phyloP scores from a whole-genome alignment of 352 stramenopile species.

The Pythium rhizo-oryzae region DNA sequence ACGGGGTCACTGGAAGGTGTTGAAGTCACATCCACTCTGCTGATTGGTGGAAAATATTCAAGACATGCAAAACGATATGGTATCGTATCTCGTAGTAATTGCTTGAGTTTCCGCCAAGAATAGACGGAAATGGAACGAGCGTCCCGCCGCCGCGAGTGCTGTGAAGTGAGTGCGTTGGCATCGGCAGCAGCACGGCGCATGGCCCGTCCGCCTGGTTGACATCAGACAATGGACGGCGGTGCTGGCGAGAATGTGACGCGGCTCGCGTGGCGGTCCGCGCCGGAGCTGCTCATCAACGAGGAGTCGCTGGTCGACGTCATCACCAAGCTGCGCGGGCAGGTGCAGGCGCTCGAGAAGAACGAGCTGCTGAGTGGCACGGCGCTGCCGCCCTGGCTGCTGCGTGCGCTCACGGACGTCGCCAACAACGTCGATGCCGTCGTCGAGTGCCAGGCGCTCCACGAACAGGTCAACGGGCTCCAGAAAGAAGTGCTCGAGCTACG shows the following conservation, averaged over 20 bases:
- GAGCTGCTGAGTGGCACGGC: constrained; percentile 72
- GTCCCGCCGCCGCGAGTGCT: too few relatives aligned
- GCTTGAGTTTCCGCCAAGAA: too few relatives aligned
- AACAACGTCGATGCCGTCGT: constrained; percentile 82
- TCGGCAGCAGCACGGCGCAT: too few relatives aligned
- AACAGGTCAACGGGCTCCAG: constrained; percentile 76
- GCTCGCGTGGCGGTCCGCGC: constrained; percentile 63
- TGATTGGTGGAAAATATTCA: too few relatives aligned
- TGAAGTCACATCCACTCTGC: too few relatives aligned
- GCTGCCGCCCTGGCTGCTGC: constrained; percentile 70
- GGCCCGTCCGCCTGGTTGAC: not conserved
- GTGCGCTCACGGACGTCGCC: constrained; percentile 75
- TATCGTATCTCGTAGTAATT: too few relatives aligned
- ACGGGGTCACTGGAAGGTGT: too few relatives aligned
- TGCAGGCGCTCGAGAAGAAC: constrained; percentile 75
- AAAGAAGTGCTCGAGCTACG: constrained; percentile 79
- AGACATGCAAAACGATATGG: too few relatives aligned
- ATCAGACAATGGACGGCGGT: constrained; percentile 33
- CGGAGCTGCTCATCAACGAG: constrained; percentile 79
- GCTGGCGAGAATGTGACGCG: constrained; percentile 44
- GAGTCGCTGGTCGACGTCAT: constrained; percentile 84
- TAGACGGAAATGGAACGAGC: too few relatives aligned
- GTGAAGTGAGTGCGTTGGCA: not conserved
- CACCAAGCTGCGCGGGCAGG: constrained; percentile 59
- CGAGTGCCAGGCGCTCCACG: constrained; percentile 72